Evolutionary conservation across 176 grass and related monocot species (phyloP).

Genomic region (Cymbopogon citratus): DNA sequence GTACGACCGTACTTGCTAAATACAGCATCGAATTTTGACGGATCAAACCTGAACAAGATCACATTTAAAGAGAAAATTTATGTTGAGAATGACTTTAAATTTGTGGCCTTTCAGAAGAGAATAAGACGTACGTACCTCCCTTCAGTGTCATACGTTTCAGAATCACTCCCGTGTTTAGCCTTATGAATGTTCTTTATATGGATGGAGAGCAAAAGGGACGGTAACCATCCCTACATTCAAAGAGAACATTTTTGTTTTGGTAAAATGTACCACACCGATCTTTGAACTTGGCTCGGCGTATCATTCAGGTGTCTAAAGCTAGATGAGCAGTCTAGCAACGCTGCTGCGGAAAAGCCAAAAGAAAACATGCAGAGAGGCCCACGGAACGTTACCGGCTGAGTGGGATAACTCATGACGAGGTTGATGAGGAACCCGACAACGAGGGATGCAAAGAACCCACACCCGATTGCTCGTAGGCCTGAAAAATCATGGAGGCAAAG

Average conservation of each 20-base stretch:
- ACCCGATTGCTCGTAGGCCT: slow-evolving; percentile 47
- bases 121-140: slow-evolving; percentile 33
- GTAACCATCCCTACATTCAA: slow-evolving; percentile 44
- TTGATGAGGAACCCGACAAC: slow-evolving; percentile 22
- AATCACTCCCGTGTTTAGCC: slow-evolving; percentile 62
- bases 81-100: neutral
- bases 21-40: slow-evolving; percentile 53
- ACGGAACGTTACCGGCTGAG: slow-evolving; percentile 42
- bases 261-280: neutral
- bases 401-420: slow-evolving; percentile 41
- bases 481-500: neutral
- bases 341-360: neutral
- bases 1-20: slow-evolving; percentile 59
- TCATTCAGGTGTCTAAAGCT: neutral
- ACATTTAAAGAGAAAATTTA: neutral
- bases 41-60: slow-evolving; percentile 32
- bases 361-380: neutral
- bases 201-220: slow-evolving; percentile 49
- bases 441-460: slow-evolving; percentile 13
- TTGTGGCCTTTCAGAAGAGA: neutral
- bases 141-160: slow-evolving; percentile 62
- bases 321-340: neutral
- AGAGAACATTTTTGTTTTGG: neutral
- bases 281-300: neutral
- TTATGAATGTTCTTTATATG: slow-evolving; percentile 64